A percentile compares a stretch with the other conserved stretches of the same genome.
These are phyloP conservation scores for Aureobasidium namibiae DNA, from an alignment of 2,329 filamentous ascomycete genomes.

Conservation along the genomic window DNA sequence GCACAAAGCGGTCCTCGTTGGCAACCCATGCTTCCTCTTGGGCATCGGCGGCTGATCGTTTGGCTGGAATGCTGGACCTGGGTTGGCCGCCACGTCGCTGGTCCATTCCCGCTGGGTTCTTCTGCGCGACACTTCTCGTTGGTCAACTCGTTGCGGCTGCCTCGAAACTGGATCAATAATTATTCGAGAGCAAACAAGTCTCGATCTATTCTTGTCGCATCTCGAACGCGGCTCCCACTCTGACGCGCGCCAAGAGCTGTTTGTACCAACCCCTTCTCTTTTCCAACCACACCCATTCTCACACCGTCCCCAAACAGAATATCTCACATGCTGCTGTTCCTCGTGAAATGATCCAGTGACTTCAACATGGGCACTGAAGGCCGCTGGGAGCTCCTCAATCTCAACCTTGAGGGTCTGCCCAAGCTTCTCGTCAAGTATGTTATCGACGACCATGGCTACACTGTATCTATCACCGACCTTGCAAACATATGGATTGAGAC, in stretches of 20 bases:
- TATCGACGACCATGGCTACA: constrained; percentile 52
- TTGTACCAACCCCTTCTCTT: background rate
- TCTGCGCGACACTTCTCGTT: background rate
- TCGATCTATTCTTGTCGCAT: background rate
- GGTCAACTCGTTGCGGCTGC: background rate
- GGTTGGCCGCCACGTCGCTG: constrained; percentile 17
- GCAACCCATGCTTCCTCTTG: constrained; percentile 64
- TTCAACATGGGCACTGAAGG: constrained; percentile 5
- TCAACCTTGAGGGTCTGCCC: constrained; percentile 28
- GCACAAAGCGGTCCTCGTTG: constrained; percentile 89
- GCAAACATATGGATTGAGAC: constrained; percentile 65
- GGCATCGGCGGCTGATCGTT: constrained; percentile 36
- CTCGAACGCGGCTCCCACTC: background rate
- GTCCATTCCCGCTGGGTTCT: background rate
- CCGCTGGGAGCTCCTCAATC: constrained; percentile 1
- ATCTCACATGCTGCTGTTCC: constrained; percentile 20
- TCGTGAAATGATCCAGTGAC: constrained; percentile 24
- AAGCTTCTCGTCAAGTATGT: constrained; percentile 53
- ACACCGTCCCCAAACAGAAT: no score
- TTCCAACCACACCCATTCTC: background rate
- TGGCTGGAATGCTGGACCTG: constrained; percentile 30
- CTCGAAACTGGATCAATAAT: background rate
- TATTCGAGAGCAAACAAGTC: constrained; percentile 1
- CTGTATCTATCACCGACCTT: constrained; percentile 61
- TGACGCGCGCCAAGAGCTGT: constrained; percentile 9